These are phyloP conservation scores for Pyrus pyrifolia DNA, from an alignment of 306 rosid species.

Conservation along the genomic window DNA sequence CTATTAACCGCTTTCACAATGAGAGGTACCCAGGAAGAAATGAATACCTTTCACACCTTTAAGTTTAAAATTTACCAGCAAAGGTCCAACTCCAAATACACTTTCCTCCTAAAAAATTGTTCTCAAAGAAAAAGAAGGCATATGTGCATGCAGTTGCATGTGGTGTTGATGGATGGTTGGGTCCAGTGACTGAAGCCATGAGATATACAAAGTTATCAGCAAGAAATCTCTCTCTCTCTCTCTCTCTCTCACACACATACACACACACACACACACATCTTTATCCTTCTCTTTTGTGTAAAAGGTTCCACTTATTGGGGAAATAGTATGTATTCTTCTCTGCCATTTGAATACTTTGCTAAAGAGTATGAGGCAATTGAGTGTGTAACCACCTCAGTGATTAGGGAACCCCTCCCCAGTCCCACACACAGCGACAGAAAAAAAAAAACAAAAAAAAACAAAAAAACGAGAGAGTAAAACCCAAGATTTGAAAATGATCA, in stretches of 20 bases:
- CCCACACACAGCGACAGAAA: neutral
- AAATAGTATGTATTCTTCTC: slow-evolving; percentile 31
- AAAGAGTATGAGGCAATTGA: neutral
- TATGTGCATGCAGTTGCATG: slow-evolving; percentile 31
- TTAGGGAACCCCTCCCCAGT: no score
- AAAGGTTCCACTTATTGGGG: slow-evolving; percentile 55
- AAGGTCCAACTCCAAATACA: neutral
- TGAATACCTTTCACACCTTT: slow-evolving; percentile 23
- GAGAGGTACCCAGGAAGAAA: neutral
- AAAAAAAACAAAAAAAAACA: no score
- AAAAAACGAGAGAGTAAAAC: neutral
- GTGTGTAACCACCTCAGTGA: neutral
- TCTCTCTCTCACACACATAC: neutral
- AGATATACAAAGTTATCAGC: neutral
- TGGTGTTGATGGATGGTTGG: slow-evolving; percentile 13
- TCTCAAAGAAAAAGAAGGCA: neutral
- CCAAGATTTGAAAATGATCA: neutral
- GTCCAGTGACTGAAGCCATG: slow-evolving; percentile 24
- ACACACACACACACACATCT: neutral
- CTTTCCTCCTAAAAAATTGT: slow-evolving; percentile 3
- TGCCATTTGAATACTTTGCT: neutral
- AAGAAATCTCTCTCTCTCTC: neutral
- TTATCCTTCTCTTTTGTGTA: slow-evolving; percentile 34
- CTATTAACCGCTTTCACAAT: neutral
- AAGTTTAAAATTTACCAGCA: slow-evolving; percentile 20